phyloP scores from a whole-genome alignment of 2,329 filamentous ascomycete genomes.

The Calonectria naviculata region DNA sequence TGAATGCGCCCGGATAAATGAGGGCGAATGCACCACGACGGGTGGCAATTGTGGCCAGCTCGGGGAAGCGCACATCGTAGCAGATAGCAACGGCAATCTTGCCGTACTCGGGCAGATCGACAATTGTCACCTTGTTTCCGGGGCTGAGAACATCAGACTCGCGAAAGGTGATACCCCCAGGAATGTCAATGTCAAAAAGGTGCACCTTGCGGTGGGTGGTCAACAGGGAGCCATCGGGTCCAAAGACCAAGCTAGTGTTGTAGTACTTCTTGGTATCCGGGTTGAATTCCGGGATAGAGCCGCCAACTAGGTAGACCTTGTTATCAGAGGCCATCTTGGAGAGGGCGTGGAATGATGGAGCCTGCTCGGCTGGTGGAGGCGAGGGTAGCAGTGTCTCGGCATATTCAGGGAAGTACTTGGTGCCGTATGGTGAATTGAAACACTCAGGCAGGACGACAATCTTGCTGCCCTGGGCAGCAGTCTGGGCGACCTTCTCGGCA shows the following conservation, averaged over 20 bases:
- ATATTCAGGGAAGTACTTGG: slow-evolving; percentile 88
- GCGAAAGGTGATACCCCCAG: slow-evolving; percentile 90
- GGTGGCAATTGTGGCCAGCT: slow-evolving; percentile 89
- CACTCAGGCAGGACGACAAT: slow-evolving; percentile 96
- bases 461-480: slow-evolving; percentile 79
- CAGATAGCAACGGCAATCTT: slow-evolving; percentile 91
- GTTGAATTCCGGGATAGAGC: slow-evolving; percentile 89
- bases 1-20: slow-evolving; percentile 97
- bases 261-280: slow-evolving; percentile 73
- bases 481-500: slow-evolving; percentile 83
- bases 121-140: slow-evolving; percentile 85
- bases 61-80: slow-evolving; percentile 97
- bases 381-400: slow-evolving; percentile 87
- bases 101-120: slow-evolving; percentile 90
- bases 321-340: slow-evolving; percentile 83
- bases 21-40: slow-evolving; percentile 88
- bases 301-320: slow-evolving; percentile 85
- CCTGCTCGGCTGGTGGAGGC: slow-evolving; percentile 75
- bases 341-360: slow-evolving; percentile 88
- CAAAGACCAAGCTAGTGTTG: slow-evolving; percentile 91
- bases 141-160: slow-evolving; percentile 91
- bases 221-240: slow-evolving; percentile 81
- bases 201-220: slow-evolving; percentile 93
- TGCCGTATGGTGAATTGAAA: slow-evolving; percentile 98
- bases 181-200: slow-evolving; percentile 97